Percentiles rank a stretch among this genome's conserved stretches.
These are phyloP conservation scores for Fraxinus floribunda DNA, from an alignment of 305 asterid genomes.

Conservation along the genomic window DNA sequence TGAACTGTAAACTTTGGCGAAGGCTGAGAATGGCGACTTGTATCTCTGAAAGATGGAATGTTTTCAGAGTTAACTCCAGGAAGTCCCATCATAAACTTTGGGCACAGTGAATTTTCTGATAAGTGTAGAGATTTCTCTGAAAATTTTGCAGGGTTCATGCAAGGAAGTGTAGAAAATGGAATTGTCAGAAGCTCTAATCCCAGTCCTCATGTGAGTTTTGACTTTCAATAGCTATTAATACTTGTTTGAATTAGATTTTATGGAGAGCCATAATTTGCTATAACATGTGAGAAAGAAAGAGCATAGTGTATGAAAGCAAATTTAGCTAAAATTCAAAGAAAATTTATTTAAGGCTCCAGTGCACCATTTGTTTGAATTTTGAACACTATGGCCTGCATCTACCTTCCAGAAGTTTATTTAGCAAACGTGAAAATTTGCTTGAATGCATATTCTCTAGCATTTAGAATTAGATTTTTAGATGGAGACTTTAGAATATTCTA, in stretches of 20 bases:
- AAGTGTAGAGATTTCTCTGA: constrained; percentile 34
- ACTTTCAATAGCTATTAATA: constrained; percentile 2
- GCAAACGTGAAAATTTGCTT: background rate
- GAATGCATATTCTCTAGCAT: background rate
- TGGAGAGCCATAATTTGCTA: background rate
- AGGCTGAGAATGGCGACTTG: constrained; percentile 52
- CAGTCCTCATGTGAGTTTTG: constrained; percentile 65
- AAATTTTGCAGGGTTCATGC: constrained; percentile 65
- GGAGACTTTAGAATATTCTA: background rate
- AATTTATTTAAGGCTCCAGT: background rate
- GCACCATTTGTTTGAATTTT: background rate
- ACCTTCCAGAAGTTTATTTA: background rate
- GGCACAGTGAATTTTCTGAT: constrained; percentile 42
- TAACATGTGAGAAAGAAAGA: background rate
- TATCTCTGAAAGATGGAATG: constrained; percentile 84
- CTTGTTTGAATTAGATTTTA: constrained; percentile 14
- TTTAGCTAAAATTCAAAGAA: background rate
- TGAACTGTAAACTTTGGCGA: constrained; percentile 73
- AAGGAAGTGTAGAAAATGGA: constrained; percentile 39
- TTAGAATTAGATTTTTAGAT: background rate
- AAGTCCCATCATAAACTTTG: constrained; percentile 39
- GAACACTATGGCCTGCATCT: background rate
- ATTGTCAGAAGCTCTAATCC: constrained; percentile 55
- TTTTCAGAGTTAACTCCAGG: constrained; percentile 49
- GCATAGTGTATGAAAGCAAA: background rate